phyloP scores from a whole-genome alignment of 495 filamentous ascomycete genomes.

The Filosporella fistucella region DNA sequence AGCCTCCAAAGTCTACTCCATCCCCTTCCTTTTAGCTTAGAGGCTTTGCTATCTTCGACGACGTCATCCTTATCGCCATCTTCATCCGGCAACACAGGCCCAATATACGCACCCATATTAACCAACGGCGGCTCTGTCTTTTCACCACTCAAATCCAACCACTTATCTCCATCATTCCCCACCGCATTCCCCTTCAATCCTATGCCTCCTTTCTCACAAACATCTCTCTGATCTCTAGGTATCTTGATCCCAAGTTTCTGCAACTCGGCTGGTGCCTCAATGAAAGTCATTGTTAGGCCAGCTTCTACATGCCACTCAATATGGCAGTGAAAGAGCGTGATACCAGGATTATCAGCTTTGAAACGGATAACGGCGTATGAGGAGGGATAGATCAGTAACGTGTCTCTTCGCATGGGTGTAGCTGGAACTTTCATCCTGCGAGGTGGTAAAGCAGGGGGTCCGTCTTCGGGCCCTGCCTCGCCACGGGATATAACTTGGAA shows the following conservation, averaged over 20 bases:
- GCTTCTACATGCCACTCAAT: constrained; percentile 76
- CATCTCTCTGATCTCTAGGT: constrained; percentile 54
- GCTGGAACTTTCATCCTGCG: not conserved
- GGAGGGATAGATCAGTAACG: constrained; percentile 41
- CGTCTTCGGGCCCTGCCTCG: not conserved
- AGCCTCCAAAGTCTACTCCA: too few species aligned
- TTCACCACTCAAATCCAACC: constrained; percentile 52
- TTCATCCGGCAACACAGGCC: too few species aligned
- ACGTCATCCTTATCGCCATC: too few species aligned
- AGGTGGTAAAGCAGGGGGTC: not conserved
- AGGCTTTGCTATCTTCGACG: too few species aligned
- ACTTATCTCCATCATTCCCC: constrained; percentile 55
- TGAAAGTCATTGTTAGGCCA: constrained; percentile 64
- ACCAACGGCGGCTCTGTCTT: not conserved
- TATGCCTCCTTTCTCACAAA: constrained; percentile 46
- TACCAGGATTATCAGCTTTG: constrained; percentile 65
- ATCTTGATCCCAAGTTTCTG: constrained; percentile 57
- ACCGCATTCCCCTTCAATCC: constrained; percentile 67
- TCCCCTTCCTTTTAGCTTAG: too few species aligned
- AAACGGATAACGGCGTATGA: constrained; percentile 57
- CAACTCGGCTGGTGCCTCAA: constrained; percentile 51
- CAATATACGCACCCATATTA: not conserved
- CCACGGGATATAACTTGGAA: constrained; percentile 65
- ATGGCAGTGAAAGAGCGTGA: constrained; percentile 80
- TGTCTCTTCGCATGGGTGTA: constrained; percentile 52